Percentiles rank a stretch among this genome's conserved stretches.
Conservation (phyloP, 148 eudicot species). For the Beta vulgaris region DNA sequence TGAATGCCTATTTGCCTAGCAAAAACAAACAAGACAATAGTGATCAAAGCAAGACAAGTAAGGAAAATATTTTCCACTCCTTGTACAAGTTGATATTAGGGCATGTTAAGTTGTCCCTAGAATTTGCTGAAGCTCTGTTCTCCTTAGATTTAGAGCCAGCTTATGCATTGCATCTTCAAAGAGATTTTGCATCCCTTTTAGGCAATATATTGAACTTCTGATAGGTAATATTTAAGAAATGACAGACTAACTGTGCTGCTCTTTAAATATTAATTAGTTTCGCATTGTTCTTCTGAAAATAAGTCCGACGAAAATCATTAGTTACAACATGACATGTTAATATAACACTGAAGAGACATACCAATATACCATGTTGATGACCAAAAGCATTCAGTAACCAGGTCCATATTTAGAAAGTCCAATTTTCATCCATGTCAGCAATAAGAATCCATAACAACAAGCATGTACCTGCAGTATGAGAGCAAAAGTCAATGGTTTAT, state of each 20-base stretch:
- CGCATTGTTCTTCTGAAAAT: background rate
- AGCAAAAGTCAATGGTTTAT: background rate
- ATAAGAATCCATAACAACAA: background rate
- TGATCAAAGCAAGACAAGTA: background rate
- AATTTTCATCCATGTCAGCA: background rate
- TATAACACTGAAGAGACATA: background rate
- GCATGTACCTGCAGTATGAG: conserved; percentile 4
- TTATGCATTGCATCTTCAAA: background rate
- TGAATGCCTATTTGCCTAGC: background rate
- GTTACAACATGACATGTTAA: background rate
- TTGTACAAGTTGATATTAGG: background rate
- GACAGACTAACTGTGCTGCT: background rate
- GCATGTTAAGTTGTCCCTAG: background rate
- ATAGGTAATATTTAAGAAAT: too few species aligned
- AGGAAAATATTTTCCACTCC: background rate
- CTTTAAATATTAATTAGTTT: background rate
- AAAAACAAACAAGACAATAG: background rate
- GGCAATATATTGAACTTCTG: background rate
- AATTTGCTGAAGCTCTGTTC: background rate
- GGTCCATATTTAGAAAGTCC: background rate
- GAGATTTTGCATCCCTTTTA: background rate
- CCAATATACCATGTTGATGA: conserved; percentile 22
- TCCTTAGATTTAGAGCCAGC: background rate
- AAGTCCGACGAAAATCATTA: too few species aligned
- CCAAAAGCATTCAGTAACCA: background rate